A percentile compares a stretch with the other conserved stretches of the same genome.
These are phyloP conservation scores for Selaginella moellendorffii DNA, from an alignment of 75 land plant species.

Conservation along the genomic window DNA sequence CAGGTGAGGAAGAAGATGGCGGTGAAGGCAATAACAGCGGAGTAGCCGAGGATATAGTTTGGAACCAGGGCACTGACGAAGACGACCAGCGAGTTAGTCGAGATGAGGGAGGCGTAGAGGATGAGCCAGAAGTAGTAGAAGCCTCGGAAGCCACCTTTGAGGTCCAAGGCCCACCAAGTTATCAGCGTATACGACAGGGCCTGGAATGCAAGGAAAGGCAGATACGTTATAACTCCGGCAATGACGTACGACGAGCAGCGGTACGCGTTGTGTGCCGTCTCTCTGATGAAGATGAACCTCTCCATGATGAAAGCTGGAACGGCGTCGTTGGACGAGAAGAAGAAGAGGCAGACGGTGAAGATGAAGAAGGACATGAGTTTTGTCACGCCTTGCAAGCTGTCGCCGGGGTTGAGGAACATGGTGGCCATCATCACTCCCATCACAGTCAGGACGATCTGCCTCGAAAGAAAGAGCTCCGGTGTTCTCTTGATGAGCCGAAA, in stretches of 20 bases:
- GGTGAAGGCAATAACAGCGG: slow-evolving; percentile 64
- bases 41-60: slow-evolving; percentile 53
- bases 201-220: slow-evolving; percentile 52
- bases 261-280: slow-evolving; percentile 62
- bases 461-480: slow-evolving; percentile 60
- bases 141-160: slow-evolving; percentile 22
- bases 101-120: slow-evolving; percentile 48
- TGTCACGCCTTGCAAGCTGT: slow-evolving; percentile 34
- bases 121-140: slow-evolving; percentile 40
- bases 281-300: slow-evolving; percentile 58
- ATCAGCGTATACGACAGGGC: slow-evolving; percentile 34
- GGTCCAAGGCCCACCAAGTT: slow-evolving; percentile 35
- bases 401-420: slow-evolving; percentile 40
- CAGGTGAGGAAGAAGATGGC: slow-evolving; percentile 62
- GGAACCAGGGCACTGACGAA: slow-evolving; percentile 55
- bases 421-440: slow-evolving; percentile 59
- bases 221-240: slow-evolving; percentile 41
- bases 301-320: slow-evolving; percentile 70
- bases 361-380: slow-evolving; percentile 50
- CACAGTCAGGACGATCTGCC: slow-evolving; percentile 39
- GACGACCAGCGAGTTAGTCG: slow-evolving; percentile 59
- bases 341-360: slow-evolving; percentile 51
- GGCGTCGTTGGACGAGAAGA: slow-evolving; percentile 63
- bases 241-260: slow-evolving; percentile 55
- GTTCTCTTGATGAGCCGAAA: slow-evolving; percentile 50